Evolutionary conservation across 2,329 filamentous ascomycete genomes (phyloP), one percentile per base, ranked within the genome.

Genomic region (Calonectria pseudoturangicola): DNA sequence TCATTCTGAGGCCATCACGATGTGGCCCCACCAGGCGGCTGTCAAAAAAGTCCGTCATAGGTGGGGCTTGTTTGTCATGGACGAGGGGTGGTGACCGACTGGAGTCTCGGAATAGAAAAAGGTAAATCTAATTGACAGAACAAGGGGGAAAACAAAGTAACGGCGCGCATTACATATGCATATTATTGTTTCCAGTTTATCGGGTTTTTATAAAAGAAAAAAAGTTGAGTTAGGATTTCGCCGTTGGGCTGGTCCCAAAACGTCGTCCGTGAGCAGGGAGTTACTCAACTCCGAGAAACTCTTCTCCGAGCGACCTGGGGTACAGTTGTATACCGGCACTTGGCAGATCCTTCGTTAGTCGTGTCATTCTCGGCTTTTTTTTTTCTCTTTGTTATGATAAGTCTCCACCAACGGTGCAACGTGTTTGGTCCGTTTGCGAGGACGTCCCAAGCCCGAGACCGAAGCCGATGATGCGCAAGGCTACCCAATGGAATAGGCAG

Each of bases 401-500:
- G 27, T 21, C n/a, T n/a, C 54, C 21, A 4, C 18, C 41, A 27
- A 33, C 33, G 41, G 27, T 60, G 54, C 33, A 39, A 60, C 33
- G 36, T 60, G n/a, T 12, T 10, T 18, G 33, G 33, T 13, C n/a
- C 12, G 30, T 33, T 15, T 16, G 54, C 21, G 54, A 30, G 28
- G 54, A 28, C 50, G 28, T 18, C 15, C 28, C 9, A 50, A 51
- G 30, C 15, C 43, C 63, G 63, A 66, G 45, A 30, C 58, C 58
- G 25, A 63, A n/a, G 25, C 27, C 47, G 30, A 36, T 4, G 30
- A 36, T 4, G 28, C 18, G 18, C 12, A 45, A 65, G 62, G n/a
- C 56, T 41, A 36, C 66, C 66, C 56, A 69, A 69, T 69, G 45
- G 56, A 43, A 56, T 43, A 69, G 56, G 56, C 56, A 68, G 45